These are phyloP conservation scores for Microbotryomycetes sp. DNA, from an alignment of 1,284 basidiomycete species.

Conservation along the genomic window DNA sequence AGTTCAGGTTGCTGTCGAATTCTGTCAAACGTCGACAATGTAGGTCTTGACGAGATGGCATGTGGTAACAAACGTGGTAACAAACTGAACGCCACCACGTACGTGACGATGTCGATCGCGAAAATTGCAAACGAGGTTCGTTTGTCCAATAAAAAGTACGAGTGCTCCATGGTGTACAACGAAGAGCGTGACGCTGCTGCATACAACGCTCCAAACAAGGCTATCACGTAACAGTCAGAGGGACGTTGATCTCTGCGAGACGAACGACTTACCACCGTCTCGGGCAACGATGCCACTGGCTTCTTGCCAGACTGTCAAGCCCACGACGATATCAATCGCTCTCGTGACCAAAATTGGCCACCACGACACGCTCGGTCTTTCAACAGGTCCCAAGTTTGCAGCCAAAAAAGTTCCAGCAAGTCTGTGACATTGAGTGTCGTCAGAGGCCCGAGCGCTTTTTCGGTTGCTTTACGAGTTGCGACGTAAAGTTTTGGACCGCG, in stretches of 20 bases:
- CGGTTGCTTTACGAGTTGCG: too few relatives aligned
- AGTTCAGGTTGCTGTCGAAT: slow-evolving; percentile 11
- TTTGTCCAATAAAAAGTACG: slow-evolving; percentile 29
- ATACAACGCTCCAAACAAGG: slow-evolving; percentile 19
- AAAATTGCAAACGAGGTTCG: slow-evolving; percentile 16
- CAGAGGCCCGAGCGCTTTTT: neutral
- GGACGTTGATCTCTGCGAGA: neutral
- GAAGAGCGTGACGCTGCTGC: slow-evolving; percentile 21
- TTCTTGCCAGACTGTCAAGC: slow-evolving; percentile 15
- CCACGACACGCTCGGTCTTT: neutral
- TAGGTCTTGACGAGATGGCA: slow-evolving; percentile 8
- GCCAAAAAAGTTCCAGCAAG: neutral
- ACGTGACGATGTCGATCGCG: slow-evolving; percentile 24
- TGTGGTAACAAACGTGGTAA: slow-evolving; percentile 19
- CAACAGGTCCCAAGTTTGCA: neutral
- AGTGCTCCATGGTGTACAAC: slow-evolving; percentile 29
- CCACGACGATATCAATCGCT: neutral
- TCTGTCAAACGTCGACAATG: slow-evolving; percentile 11
- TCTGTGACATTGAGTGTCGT: neutral
- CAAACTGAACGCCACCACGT: slow-evolving; percentile 17
- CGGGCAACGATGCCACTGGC: slow-evolving; percentile 11
- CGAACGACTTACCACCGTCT: slow-evolving; percentile 21
- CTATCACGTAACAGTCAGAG: neutral
- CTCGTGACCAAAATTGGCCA: neutral
- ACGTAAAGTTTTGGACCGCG: too few relatives aligned